Evolutionary conservation across 2,329 filamentous ascomycete species (phyloP).

Genomic region (Cercospora sp.): DNA sequence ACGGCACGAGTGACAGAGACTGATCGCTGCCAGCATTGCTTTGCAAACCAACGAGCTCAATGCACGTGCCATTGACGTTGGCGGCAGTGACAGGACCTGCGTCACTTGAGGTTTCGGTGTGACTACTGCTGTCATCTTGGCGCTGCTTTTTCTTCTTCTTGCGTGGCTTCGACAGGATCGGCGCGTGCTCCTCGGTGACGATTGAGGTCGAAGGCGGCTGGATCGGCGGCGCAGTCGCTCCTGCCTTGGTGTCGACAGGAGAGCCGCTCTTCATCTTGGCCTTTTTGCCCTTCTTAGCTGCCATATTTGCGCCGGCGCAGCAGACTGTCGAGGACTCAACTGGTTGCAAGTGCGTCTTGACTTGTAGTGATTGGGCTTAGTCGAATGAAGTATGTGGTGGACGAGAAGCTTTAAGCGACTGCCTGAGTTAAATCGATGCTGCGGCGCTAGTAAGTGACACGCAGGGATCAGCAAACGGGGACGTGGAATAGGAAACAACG

Average conservation of each 20-base stretch:
- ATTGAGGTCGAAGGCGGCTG: slow-evolving; percentile 3
- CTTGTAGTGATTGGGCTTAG: background rate
- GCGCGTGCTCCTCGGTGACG: background rate
- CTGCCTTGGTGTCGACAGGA: background rate
- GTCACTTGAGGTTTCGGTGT: background rate
- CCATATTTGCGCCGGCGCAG: background rate
- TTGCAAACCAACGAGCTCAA: background rate
- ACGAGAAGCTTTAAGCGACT: background rate
- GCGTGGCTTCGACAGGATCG: slow-evolving; percentile 14
- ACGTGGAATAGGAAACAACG: background rate
- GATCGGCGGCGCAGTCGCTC: background rate
- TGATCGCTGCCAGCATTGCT: background rate
- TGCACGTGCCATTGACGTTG: background rate
- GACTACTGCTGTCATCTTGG: background rate
- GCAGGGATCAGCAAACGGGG: slow-evolving; percentile 2
- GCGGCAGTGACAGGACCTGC: background rate
- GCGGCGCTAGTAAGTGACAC: slow-evolving; percentile 1
- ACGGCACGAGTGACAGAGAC: background rate
- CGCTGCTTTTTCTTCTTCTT: slow-evolving; percentile 9
- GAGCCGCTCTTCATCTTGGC: background rate
- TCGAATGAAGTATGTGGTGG: background rate
- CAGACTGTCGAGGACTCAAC: background rate
- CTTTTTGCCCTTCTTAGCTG: slow-evolving; percentile 8
- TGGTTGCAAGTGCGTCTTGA: background rate
- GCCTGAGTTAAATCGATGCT: background rate